These are phyloP conservation scores for Ilex asprella DNA, from an alignment of 257 asterid species.

Conservation along the genomic window DNA sequence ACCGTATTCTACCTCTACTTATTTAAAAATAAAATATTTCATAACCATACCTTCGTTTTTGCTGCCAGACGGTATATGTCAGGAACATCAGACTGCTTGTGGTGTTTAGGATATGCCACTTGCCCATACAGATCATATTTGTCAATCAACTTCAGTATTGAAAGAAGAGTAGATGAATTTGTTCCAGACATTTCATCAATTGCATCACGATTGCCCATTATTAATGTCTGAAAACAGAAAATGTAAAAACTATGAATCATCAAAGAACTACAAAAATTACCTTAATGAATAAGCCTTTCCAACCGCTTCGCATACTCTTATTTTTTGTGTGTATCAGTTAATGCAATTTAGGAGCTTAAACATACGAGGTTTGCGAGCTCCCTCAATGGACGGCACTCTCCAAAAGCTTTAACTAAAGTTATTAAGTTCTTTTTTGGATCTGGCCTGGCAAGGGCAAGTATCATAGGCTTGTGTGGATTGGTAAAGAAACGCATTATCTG, in stretches of 20 bases:
- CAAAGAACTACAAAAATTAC: constrained; percentile 6
- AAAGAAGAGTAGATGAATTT: constrained; percentile 64
- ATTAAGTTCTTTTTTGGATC: constrained; percentile 82
- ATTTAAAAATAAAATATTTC: background rate
- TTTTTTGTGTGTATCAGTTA: constrained; percentile 4
- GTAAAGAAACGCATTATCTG: constrained; percentile 83
- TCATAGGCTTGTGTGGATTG: constrained; percentile 82
- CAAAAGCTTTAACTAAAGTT: constrained; percentile 81
- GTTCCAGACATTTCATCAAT: constrained; percentile 78
- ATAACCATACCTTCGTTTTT: constrained; percentile 52
- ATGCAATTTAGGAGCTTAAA: constrained; percentile 9
- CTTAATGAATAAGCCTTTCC: constrained; percentile 5
- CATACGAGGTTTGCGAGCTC: constrained; percentile 79
- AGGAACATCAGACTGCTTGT: constrained; percentile 68
- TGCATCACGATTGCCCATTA: constrained; percentile 79
- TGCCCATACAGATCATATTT: constrained; percentile 78
- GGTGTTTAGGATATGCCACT: constrained; percentile 84
- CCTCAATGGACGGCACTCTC: constrained; percentile 69
- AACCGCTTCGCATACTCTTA: constrained; percentile 9
- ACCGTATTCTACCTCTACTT: too few species aligned
- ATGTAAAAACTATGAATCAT: constrained; percentile 3
- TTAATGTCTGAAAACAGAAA: constrained; percentile 46
- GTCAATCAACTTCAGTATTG: constrained; percentile 68
- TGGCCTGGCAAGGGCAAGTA: constrained; percentile 90
- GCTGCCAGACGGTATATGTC: constrained; percentile 83